These are phyloP conservation scores for Ordospora colligata DNA, from an alignment of 371 early-diverging fungal genomes.

Conservation along the genomic window DNA sequence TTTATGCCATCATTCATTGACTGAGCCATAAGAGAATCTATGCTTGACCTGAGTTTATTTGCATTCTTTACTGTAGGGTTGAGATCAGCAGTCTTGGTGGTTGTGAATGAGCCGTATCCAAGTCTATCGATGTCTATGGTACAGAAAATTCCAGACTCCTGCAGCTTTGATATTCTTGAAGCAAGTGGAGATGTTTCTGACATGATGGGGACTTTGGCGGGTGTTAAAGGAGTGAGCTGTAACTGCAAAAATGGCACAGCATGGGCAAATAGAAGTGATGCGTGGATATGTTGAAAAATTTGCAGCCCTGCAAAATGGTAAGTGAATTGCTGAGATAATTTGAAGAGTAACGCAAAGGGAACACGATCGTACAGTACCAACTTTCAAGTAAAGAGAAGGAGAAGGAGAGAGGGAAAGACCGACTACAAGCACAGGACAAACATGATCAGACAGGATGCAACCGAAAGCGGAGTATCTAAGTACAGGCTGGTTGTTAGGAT, in stretches of 20 bases:
- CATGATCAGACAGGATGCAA: slow-evolving; percentile 93
- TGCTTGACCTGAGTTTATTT: background rate
- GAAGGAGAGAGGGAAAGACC: slow-evolving; percentile 85
- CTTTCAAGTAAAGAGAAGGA: slow-evolving; percentile 62
- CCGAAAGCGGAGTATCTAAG: slow-evolving; percentile 99
- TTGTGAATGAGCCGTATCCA: slow-evolving; percentile 34
- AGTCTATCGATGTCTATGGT: background rate
- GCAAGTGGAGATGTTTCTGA: no score
- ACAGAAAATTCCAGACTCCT: background rate
- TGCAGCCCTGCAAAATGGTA: slow-evolving; percentile 25
- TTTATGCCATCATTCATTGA: background rate
- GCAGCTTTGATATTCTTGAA: background rate
- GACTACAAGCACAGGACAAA: slow-evolving; percentile 99
- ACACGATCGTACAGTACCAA: slow-evolving; percentile 70
- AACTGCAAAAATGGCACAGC: background rate
- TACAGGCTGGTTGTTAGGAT: slow-evolving; percentile 97
- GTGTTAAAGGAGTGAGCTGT: background rate
- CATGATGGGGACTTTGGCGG: no score
- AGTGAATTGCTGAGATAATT: background rate
- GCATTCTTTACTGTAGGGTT: background rate
- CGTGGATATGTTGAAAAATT: slow-evolving; percentile 19
- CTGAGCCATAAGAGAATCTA: background rate
- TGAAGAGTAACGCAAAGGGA: slow-evolving; percentile 25
- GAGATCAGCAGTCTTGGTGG: background rate
- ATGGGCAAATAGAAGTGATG: background rate